Evolutionary conservation across 805 yeast species (phyloP).

Genomic region (Myxozyma neotropica): DNA sequence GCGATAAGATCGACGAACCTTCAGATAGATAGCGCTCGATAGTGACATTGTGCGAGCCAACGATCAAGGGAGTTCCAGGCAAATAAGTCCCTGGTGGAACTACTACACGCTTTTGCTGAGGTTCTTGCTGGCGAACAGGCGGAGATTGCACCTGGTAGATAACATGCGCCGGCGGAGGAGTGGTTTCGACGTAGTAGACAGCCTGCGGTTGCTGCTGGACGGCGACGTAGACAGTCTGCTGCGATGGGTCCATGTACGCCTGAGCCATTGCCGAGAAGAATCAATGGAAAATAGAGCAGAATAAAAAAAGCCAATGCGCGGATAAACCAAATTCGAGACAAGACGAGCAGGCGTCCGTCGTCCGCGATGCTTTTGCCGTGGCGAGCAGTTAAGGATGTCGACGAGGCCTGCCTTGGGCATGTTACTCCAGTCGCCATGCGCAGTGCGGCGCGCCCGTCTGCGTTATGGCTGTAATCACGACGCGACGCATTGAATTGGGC

Average conservation of each 20-base stretch:
- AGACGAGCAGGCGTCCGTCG: slow-evolving; percentile 12
- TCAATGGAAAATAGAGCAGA: neutral
- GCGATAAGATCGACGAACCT: slow-evolving; percentile 47
- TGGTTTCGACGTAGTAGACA: slow-evolving; percentile 9
- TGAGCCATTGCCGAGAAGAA: neutral
- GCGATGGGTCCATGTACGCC: slow-evolving; percentile 14
- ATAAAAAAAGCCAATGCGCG: neutral
- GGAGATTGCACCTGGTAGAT: slow-evolving; percentile 11
- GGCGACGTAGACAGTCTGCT: slow-evolving; percentile 12
- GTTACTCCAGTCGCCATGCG: no score
- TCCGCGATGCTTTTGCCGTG: neutral
- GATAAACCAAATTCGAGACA: neutral
- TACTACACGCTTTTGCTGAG: slow-evolving; percentile 8
- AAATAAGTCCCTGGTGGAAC: slow-evolving; percentile 49
- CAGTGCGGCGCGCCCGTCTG: no score
- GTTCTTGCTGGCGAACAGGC: neutral
- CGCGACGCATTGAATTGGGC: no score
- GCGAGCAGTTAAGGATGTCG: no score
- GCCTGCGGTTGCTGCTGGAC: slow-evolving; percentile 16
- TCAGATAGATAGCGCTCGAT: slow-evolving; percentile 74
- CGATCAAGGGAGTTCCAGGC: slow-evolving; percentile 78
- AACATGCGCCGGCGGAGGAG: slow-evolving; percentile 11
- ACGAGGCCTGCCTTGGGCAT: no score
- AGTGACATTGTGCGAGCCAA: slow-evolving; percentile 77
- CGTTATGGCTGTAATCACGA: no score